phyloP scores from a whole-genome alignment of 2,329 filamentous ascomycete species.

The Daldinia sp. region DNA sequence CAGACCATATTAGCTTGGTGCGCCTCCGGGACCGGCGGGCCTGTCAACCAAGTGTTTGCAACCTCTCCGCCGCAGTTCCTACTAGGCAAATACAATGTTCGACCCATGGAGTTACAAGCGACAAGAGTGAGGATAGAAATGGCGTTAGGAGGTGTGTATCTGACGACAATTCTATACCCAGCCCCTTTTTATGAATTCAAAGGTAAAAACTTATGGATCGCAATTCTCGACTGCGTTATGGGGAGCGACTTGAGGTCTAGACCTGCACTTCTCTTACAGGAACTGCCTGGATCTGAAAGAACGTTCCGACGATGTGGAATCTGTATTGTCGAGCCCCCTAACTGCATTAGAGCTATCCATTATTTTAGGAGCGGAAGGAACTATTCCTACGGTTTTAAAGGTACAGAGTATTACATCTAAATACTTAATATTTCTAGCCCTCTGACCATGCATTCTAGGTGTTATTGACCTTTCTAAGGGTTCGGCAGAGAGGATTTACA shows the following conservation, averaged over 20 bases:
- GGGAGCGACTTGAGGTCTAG: constrained; percentile 5
- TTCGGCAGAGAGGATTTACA: too few relatives aligned
- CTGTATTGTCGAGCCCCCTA: background rate
- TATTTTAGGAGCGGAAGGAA: too few relatives aligned
- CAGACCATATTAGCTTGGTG: constrained; percentile 11
- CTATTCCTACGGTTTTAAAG: too few relatives aligned
- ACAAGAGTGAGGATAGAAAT: too few relatives aligned
- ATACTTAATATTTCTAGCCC: too few relatives aligned
- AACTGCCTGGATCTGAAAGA: background rate
- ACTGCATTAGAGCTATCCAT: background rate
- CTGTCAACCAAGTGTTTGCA: background rate
- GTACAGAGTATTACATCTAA: background rate
- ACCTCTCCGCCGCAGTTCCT: background rate
- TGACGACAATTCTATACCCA: too few relatives aligned
- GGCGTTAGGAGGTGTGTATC: too few relatives aligned
- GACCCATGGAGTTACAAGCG: too few relatives aligned
- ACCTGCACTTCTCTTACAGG: background rate
- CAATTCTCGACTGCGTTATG: constrained; percentile 14
- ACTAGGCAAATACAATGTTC: background rate
- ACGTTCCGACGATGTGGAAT: background rate
- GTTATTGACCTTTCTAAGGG: too few relatives aligned
- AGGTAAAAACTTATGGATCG: background rate
- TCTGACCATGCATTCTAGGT: too few relatives aligned
- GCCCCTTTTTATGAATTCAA: too few relatives aligned
- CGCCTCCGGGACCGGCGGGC: background rate